Conservation (phyloP, 495 filamentous ascomycete species). For the Sporormia fimetaria region DNA sequence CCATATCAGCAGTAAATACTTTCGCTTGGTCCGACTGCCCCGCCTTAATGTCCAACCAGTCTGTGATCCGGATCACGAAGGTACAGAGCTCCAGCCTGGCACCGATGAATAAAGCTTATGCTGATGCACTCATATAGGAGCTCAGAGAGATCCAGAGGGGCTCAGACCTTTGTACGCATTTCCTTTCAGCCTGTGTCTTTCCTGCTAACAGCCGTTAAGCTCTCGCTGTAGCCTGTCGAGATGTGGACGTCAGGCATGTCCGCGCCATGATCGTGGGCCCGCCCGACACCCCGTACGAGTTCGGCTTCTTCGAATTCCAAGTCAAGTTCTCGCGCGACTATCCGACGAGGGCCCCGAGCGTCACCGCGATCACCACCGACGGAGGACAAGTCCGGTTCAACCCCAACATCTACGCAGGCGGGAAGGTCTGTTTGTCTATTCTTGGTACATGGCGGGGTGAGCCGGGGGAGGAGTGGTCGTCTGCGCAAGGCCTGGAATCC, state of each 20-base stretch:
- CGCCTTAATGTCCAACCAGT: slow-evolving; percentile 64
- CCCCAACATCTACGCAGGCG: slow-evolving; percentile 86
- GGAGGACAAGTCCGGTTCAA: slow-evolving; percentile 80
- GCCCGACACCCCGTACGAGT: slow-evolving; percentile 90
- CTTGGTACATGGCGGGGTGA: slow-evolving; percentile 89
- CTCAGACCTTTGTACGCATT: slow-evolving; percentile 62
- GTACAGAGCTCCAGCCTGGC: slow-evolving; percentile 37
- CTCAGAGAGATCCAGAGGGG: slow-evolving; percentile 70
- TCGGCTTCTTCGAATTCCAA: slow-evolving; percentile 85
- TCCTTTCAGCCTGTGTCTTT: slow-evolving; percentile 1
- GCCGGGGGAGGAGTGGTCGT: slow-evolving; percentile 85
- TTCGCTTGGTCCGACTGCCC: too few species aligned
- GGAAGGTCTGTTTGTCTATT: slow-evolving; percentile 95
- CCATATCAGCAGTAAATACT: too few species aligned
- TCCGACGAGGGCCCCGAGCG: slow-evolving; percentile 66
- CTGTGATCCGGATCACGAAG: slow-evolving; percentile 73
- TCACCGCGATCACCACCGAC: slow-evolving; percentile 76
- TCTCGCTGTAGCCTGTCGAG: slow-evolving; percentile 72
- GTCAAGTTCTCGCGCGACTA: slow-evolving; percentile 72
- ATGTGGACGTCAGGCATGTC: slow-evolving; percentile 79
- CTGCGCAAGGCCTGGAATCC: slow-evolving; percentile 89
- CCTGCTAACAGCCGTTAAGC: slow-evolving; percentile 39
- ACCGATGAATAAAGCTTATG: slow-evolving; percentile 8
- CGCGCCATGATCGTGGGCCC: slow-evolving; percentile 84
- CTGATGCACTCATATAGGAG: slow-evolving; percentile 45